Percentiles rank a stretch among this genome's conserved stretches.
phyloP scores from a whole-genome alignment of 2,329 filamentous ascomycete species.

The Leptodontidium sp. region DNA sequence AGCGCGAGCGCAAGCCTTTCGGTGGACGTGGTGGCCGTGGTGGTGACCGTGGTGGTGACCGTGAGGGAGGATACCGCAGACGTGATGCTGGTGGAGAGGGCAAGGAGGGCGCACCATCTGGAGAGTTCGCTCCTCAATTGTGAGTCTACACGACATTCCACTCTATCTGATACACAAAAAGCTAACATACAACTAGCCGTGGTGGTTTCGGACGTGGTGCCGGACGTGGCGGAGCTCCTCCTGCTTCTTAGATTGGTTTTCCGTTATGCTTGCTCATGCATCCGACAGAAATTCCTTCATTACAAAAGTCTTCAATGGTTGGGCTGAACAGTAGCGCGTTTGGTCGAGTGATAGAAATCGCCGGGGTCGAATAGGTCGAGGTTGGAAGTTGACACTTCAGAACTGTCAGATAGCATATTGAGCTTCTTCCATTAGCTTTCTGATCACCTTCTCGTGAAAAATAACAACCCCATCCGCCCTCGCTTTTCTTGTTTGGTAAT shows the following conservation, averaged over 20 bases:
- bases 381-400: slow-evolving; percentile 52
- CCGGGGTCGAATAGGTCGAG: slow-evolving; percentile 56
- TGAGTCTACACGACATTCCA: slow-evolving; percentile 54
- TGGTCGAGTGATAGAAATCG: slow-evolving; percentile 58
- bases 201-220: slow-evolving; percentile 82
- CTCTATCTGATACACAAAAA: slow-evolving; percentile 23
- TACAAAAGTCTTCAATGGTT: slow-evolving; percentile 47
- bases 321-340: slow-evolving; percentile 57
- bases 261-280: slow-evolving; percentile 47
- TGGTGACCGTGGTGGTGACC: slow-evolving; percentile 69
- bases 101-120: slow-evolving; percentile 92
- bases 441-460: slow-evolving; percentile 35
- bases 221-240: slow-evolving; percentile 77
- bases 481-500: background rate
- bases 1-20: slow-evolving; percentile 83
- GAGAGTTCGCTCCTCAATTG: slow-evolving; percentile 93
- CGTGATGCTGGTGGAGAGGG: slow-evolving; percentile 83
- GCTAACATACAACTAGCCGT: slow-evolving; percentile 65
- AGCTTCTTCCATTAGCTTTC: slow-evolving; percentile 47
- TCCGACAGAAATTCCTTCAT: slow-evolving; percentile 46
- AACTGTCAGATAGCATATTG: slow-evolving; percentile 50
- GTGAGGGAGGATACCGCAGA: slow-evolving; percentile 92
- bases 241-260: slow-evolving; percentile 48
- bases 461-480: slow-evolving; percentile 23
- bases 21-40: slow-evolving; percentile 77